Base-by-base conservation (phyloP, 2,329 filamentous ascomycete species). In the Aspergillus jensenii region DNA sequence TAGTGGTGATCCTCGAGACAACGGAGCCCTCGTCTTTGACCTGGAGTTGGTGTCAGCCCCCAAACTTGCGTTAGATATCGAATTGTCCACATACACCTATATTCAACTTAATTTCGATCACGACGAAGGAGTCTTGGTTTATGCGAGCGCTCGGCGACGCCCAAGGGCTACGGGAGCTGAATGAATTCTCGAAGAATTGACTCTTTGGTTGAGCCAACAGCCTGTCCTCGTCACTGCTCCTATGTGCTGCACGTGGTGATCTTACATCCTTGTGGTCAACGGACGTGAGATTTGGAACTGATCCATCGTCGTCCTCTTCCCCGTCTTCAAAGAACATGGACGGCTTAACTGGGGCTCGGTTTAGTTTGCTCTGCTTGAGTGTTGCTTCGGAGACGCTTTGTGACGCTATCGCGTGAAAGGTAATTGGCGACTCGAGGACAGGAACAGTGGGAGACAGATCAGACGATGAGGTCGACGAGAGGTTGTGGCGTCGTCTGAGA, bases 21-120 rank as follows among this genome's bases (percentile, higher is more conserved):
- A 95, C 85, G 8, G 87, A 88, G 66, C 93, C 88, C 69, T 93
- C 89, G 63, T 87, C 84, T 67, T 93, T 84, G 86, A 92, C 64
- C 68, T 73, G 59, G 12, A 41, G 19, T 17, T 8, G 11, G 23
- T 21, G 55, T 74, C 57, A 73, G 62, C 51, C 8, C 8, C 15
- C 11, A 17, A 49, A 6, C 33, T 40, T 21, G 39, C 25, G 31
- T 11, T 14, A 9, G 25, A 6, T 19, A n/a, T 15, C n/a, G 17
- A 23, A 25, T 2, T 11, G n/a, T 17, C 25, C 8, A 27, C 37
- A 52, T 74, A 89, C 86, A 65, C 84, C 83, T 40, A 84, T 82
- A 62, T 88, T 90, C 5, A 86, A 85, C 68, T 82, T 84, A 33
- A 90, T 71, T 65, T 89, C 87, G 25, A 83, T 84, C 61, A 87